Percentiles rank a stretch among this genome's conserved stretches.
phyloP scores from a whole-genome alignment of 805 yeast species.

The Hanseniaspora meyeri region DNA sequence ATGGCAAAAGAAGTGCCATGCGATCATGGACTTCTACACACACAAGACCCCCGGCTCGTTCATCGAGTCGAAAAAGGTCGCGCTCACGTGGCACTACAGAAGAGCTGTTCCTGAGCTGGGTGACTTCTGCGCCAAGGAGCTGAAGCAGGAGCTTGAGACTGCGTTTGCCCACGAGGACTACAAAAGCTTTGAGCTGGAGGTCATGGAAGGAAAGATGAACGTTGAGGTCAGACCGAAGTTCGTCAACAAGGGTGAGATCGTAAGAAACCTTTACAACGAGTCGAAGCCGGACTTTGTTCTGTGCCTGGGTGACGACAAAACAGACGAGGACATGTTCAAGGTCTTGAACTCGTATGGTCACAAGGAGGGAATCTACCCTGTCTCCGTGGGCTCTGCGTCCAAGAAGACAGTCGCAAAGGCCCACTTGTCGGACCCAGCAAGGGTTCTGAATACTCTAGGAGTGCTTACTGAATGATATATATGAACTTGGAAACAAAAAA shows the following conservation, averaged over 20 bases:
- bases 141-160: slow-evolving; percentile 49
- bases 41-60: slow-evolving; percentile 83
- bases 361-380: slow-evolving; percentile 61
- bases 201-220: slow-evolving; percentile 95
- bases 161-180: slow-evolving; percentile 55
- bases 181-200: slow-evolving; percentile 43
- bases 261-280: slow-evolving; percentile 35
- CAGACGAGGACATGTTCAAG: slow-evolving; percentile 95
- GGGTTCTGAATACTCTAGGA: slow-evolving; percentile 75
- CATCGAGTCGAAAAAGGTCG: slow-evolving; percentile 81
- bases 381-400: slow-evolving; percentile 85
- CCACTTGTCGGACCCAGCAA: slow-evolving; percentile 70
- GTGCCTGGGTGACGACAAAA: slow-evolving; percentile 89
- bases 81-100: slow-evolving; percentile 96
- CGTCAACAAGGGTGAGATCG: slow-evolving; percentile 95
- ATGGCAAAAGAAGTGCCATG: slow-evolving; percentile 79
- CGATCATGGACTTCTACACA: slow-evolving; percentile 60
- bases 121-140: slow-evolving; percentile 64
- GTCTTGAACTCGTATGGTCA: slow-evolving; percentile 49
- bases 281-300: slow-evolving; percentile 70
- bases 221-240: slow-evolving; percentile 92
- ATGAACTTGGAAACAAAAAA: not conserved
- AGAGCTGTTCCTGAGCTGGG: slow-evolving; percentile 91
- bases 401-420: slow-evolving; percentile 76
- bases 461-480: slow-evolving; percentile 34